Evolutionary conservation across 2,329 filamentous ascomycete species (phyloP), one percentile per base, ranked within the genome.

Genomic region (Bipolaris gigantea): DNA sequence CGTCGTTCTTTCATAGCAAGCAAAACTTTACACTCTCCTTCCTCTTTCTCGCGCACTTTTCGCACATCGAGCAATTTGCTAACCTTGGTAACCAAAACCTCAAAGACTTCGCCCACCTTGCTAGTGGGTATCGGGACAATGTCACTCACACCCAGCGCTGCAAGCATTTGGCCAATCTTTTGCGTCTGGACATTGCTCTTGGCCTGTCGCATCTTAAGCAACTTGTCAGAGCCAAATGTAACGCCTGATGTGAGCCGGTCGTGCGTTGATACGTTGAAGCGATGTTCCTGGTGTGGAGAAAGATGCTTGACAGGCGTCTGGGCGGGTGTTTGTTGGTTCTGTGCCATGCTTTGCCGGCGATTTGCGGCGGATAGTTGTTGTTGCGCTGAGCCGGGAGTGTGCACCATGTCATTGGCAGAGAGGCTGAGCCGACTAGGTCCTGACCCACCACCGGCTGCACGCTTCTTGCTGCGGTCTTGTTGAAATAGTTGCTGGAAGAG

Each of bases 391-490:
- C 64, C 65, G 1, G 73, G 73, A 1, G 73, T 75, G 13, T 66
- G 65, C n/a, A 69, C 67, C 55, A 74, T 68, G 40, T 74, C 71
- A 50, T 67, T 67, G n/a, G 68, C 65, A 38, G 67, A 70, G 33
- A 76, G 65, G 45, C 65, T 70, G 36, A 81, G 72, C 41, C 78
- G 68, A 27, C 65, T 65, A 6, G 66, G 67, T 3, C 63, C 65
- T 19, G 61, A 58, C 16, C 60, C 63, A 33, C 59, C 63, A 27
- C 69, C 70, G 11, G 68, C 65, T 10, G 75, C 91, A 54, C 90
- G 87, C 76, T 97, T 97, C 80, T 96, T 95, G 57, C 86, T 87
- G 73, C 94, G 92, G 74, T 97, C 93, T 48, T 87, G 87, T 52
- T 84, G 85, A 73, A 96, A 84, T 33, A 97, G 84, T 60, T 88